Evolutionary conservation across 208 protist genomes (phyloP).

Genomic region (Leishmania martiniquensis): DNA sequence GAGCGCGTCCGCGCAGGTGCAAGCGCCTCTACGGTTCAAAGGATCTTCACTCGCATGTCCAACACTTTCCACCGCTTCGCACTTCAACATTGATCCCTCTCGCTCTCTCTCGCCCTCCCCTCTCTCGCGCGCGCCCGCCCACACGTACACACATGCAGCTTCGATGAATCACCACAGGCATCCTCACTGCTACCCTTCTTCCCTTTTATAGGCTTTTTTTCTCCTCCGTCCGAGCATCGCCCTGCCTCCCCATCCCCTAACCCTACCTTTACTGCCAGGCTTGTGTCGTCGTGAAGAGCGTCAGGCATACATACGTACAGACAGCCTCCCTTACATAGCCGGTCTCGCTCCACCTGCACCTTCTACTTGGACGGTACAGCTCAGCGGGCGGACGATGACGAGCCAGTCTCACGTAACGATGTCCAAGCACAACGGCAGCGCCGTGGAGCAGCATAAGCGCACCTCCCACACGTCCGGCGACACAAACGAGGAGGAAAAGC

Average conservation of each 20-base stretch:
- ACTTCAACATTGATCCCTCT: not conserved
- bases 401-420: conserved; percentile 7
- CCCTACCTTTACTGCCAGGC: not conserved
- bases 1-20: not conserved
- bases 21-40: not conserved
- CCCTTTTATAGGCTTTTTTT: not conserved
- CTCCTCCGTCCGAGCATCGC: not conserved
- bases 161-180: not conserved
- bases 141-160: not conserved
- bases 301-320: not conserved
- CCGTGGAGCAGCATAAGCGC: conserved; percentile 22
- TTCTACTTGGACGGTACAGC: no score
- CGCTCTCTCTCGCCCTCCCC: not conserved
- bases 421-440: not conserved
- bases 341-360: not conserved
- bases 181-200: not conserved
- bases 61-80: not conserved
- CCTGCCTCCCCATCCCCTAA: not conserved
- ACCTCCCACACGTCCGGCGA: not conserved
- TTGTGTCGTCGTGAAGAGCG: not conserved
- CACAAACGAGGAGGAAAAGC: conserved; percentile 18
- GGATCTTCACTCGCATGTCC: not conserved
- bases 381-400: conserved; percentile 5
- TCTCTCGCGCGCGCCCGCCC: not conserved
- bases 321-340: not conserved